phyloP scores from a whole-genome alignment of 495 filamentous ascomycete genomes.

The Aspergillus cristatus region DNA sequence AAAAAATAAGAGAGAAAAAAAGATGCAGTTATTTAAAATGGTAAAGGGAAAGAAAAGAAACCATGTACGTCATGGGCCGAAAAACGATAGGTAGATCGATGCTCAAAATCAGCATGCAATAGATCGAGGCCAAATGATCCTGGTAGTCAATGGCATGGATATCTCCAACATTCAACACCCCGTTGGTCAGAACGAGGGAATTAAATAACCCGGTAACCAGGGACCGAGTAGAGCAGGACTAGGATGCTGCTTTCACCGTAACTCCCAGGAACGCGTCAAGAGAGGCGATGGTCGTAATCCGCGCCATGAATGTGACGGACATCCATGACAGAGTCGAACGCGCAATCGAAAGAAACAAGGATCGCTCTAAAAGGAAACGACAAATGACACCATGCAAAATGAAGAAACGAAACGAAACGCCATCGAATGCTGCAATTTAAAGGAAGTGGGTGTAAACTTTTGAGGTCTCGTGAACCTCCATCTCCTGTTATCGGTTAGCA shows the following conservation, averaged over 20 bases:
- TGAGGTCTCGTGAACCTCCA: conserved; percentile 98
- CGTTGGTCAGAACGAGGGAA: conserved; percentile 6
- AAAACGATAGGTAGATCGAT: conserved; percentile 9
- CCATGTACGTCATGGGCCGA: conserved; percentile 9
- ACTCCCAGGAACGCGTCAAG: conserved; percentile 12
- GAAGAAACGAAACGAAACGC: conserved; percentile 17
- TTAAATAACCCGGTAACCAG: conserved; percentile 3
- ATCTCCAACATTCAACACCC: conserved; percentile 8
- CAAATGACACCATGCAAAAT: conserved; percentile 12
- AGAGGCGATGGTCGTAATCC: conserved; percentile 3
- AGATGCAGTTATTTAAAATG: conserved; percentile 5
- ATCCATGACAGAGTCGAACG: conserved; percentile 1
- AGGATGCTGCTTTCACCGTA: conserved; percentile 10
- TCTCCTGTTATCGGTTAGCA: conserved; percentile 63
- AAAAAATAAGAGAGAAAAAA: conserved; percentile 7
- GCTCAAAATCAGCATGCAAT: conserved; percentile 10
- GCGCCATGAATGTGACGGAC: neutral
- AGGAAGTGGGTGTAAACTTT: conserved; percentile 99
- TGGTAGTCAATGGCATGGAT: conserved; percentile 3
- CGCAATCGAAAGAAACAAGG: conserved; percentile 11
- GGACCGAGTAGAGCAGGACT: conserved; percentile 6
- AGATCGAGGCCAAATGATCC: conserved; percentile 14
- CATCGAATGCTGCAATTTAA: conserved; percentile 38
- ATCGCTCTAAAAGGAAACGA: conserved; percentile 10
- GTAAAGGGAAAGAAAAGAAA: conserved; percentile 3